Percentiles rank a stretch among this genome's conserved stretches.
phyloP scores from a whole-genome alignment of 2,329 filamentous ascomycete species.

The Shiraia sp. region DNA sequence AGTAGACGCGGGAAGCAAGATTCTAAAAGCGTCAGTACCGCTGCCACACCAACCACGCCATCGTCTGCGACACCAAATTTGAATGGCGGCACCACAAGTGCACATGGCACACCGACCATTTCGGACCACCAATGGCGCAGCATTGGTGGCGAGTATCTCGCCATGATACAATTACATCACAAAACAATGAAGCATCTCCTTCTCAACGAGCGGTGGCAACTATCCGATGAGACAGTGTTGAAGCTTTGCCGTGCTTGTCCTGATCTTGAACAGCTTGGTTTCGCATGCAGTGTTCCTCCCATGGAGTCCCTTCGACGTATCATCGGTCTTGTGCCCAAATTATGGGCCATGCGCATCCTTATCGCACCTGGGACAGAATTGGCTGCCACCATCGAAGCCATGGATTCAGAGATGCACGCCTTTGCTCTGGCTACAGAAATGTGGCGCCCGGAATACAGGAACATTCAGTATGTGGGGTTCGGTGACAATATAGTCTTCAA shows the following conservation, averaged over 20 bases:
- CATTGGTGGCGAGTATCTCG: conserved; percentile 52
- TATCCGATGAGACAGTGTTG: conserved; percentile 54
- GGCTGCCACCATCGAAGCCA: conserved; percentile 25
- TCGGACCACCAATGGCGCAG: conserved; percentile 38
- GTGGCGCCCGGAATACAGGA: conserved; percentile 39
- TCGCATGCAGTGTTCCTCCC: conserved; percentile 60
- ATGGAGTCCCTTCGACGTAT: conserved; percentile 40
- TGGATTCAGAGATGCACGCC: conserved; percentile 36
- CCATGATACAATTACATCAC: conserved; percentile 56
- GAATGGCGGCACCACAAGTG: conserved; percentile 20
- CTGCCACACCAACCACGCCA: conserved; percentile 35
- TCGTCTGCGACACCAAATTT: conserved; percentile 24
- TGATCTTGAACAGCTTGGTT: conserved; percentile 61
- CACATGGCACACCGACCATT: conserved; percentile 24
- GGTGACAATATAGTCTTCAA: conserved; percentile 44
- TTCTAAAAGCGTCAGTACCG: conserved; percentile 30
- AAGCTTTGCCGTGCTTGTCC: conserved; percentile 59
- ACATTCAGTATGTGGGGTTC: conserved; percentile 46
- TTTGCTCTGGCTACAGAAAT: conserved; percentile 40
- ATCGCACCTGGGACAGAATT: conserved; percentile 29
- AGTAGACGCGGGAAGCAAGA: conserved; percentile 33
- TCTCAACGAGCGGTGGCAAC: conserved; percentile 59
- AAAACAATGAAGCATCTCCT: conserved; percentile 59
- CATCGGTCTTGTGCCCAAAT: conserved; percentile 43
- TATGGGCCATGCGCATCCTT: conserved; percentile 49